Evolutionary conservation across 345 rosid genomes (phyloP).

Genomic region (Cochlearia excelsa): DNA sequence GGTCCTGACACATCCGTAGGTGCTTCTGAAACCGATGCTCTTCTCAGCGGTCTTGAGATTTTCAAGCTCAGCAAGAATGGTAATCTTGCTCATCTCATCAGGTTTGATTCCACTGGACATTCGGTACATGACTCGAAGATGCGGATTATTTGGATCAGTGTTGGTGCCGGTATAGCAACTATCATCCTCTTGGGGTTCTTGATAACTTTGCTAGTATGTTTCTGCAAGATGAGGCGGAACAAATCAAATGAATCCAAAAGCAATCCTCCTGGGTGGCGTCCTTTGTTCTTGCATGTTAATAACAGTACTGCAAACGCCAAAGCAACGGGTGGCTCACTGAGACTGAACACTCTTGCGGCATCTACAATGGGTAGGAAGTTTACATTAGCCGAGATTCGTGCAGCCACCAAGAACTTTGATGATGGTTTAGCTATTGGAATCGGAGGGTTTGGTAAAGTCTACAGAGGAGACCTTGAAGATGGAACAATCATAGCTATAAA

Average conservation of each 20-base stretch:
- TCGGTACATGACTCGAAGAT: slow-evolving; percentile 39
- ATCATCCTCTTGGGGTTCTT: slow-evolving; percentile 39
- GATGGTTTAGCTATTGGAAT: slow-evolving; percentile 73
- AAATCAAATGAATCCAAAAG: slow-evolving; percentile 44
- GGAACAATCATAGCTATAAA: slow-evolving; percentile 76
- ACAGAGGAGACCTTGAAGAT: slow-evolving; percentile 73
- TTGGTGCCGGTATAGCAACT: slow-evolving; percentile 55
- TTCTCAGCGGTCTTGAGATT: slow-evolving; percentile 80
- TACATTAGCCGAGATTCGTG: slow-evolving; percentile 65
- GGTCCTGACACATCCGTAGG: slow-evolving; percentile 80
- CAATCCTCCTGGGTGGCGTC: slow-evolving; percentile 56
- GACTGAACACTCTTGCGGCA: slow-evolving; percentile 40
- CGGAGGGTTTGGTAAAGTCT: slow-evolving; percentile 91
- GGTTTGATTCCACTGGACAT: slow-evolving; percentile 38
- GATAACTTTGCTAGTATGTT: slow-evolving; percentile 35
- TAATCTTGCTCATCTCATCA: slow-evolving; percentile 64
- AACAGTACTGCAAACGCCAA: slow-evolving; percentile 54
- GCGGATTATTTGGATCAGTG: slow-evolving; percentile 49
- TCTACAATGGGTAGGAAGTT: slow-evolving; percentile 56
- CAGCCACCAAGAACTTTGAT: slow-evolving; percentile 76
- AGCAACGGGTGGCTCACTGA: slow-evolving; percentile 39
- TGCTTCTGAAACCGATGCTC: slow-evolving; percentile 84
- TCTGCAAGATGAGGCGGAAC: slow-evolving; percentile 41
- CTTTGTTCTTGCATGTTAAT: slow-evolving; percentile 51
- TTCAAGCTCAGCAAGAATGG: slow-evolving; percentile 76